These are phyloP conservation scores for Somion occarium DNA, from an alignment of 1,284 basidiomycete species.

Conservation along the genomic window DNA sequence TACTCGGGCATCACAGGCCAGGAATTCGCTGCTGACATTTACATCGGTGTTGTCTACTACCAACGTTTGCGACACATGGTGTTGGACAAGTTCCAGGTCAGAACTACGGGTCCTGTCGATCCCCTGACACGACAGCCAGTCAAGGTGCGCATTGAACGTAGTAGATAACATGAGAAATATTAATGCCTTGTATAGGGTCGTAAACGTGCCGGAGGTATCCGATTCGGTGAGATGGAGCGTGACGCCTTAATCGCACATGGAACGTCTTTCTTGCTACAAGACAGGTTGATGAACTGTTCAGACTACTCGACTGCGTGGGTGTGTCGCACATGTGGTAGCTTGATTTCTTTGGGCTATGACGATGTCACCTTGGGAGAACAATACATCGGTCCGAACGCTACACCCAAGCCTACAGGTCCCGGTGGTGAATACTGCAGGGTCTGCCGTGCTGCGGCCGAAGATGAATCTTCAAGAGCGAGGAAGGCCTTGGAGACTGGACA, in stretches of 20 bases:
- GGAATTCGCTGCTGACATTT: slow-evolving; percentile 98
- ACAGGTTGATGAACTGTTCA: slow-evolving; percentile 99
- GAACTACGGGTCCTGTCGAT: slow-evolving; percentile 97
- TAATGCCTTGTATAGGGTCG: slow-evolving; percentile 65
- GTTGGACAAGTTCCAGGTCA: slow-evolving; percentile 98
- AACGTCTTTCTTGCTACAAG: slow-evolving; percentile 96
- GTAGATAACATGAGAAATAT: neutral
- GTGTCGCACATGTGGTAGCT: slow-evolving; percentile 91
- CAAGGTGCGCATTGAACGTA: slow-evolving; percentile 54
- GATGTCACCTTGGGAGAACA: slow-evolving; percentile 70
- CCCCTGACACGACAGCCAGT: slow-evolving; percentile 95
- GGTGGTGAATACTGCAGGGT: slow-evolving; percentile 89
- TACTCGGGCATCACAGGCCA: slow-evolving; percentile 99
- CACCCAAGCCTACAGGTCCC: slow-evolving; percentile 55
- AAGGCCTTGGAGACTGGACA: slow-evolving; percentile 48
- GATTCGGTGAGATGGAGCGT: slow-evolving; percentile 99
- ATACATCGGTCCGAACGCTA: slow-evolving; percentile 43
- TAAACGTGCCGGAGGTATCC: slow-evolving; percentile 97
- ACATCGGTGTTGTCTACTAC: slow-evolving; percentile 98
- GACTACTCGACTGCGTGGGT: slow-evolving; percentile 99
- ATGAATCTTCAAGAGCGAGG: slow-evolving; percentile 53
- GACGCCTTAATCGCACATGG: slow-evolving; percentile 98
- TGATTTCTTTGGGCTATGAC: slow-evolving; percentile 95
- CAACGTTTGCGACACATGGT: slow-evolving; percentile 99
- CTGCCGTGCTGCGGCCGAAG: slow-evolving; percentile 71